A percentile compares a stretch with the other conserved stretches of the same genome.
phyloP scores from a whole-genome alignment of 1,139 yeast species.

The Suhomyces coccinellae region DNA sequence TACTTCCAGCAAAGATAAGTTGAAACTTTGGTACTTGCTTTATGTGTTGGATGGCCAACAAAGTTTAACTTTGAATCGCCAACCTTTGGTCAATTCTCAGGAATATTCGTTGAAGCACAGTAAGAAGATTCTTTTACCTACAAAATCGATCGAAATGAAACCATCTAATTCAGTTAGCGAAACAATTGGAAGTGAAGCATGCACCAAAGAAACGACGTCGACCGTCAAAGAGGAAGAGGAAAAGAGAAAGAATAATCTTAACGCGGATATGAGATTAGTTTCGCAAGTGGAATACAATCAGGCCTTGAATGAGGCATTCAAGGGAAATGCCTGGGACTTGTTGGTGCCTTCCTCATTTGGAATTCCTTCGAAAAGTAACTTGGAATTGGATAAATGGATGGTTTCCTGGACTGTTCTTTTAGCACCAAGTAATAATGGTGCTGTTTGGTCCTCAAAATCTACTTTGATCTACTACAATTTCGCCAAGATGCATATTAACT shows the following conservation, averaged over 20 bases:
- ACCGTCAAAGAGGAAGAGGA: conserved; percentile 5
- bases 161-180: neutral
- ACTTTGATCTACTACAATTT: conserved; percentile 70
- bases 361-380: conserved; percentile 64
- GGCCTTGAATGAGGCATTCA: conserved; percentile 60
- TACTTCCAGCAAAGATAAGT: conserved; percentile 38
- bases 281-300: conserved; percentile 74
- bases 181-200: neutral
- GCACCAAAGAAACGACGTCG: neutral
- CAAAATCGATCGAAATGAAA: conserved; percentile 7
- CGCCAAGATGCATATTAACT: conserved; percentile 74
- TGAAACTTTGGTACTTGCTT: conserved; percentile 67
- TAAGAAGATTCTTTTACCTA: conserved; percentile 31
- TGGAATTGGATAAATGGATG: conserved; percentile 77
- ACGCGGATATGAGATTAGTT: conserved; percentile 58
- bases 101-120: conserved; percentile 48
- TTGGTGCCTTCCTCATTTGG: conserved; percentile 63
- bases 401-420: conserved; percentile 74
- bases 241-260: conserved; percentile 12
- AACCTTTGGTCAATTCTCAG: conserved; percentile 50
- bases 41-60: conserved; percentile 72
- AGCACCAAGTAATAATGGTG: conserved; percentile 58
- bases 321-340: conserved; percentile 63
- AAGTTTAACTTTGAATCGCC: conserved; percentile 59
- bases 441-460: conserved; percentile 71